A percentile compares a stretch with the other conserved stretches of the same genome.
phyloP scores from a whole-genome alignment of 257 asterid genomes.

The Leonotis leonurus region DNA sequence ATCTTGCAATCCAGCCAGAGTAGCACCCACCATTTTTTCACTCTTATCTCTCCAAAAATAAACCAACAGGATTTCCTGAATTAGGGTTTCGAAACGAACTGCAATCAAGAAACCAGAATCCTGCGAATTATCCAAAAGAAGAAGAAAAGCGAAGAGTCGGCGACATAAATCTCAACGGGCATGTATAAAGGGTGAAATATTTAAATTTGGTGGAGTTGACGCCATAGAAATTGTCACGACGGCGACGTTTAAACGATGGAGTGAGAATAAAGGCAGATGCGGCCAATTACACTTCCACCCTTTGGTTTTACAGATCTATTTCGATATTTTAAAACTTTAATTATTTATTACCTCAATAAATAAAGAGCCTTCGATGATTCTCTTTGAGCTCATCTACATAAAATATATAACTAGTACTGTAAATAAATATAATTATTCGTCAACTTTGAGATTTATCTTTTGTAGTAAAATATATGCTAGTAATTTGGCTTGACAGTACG shows the following conservation, averaged over 20 bases:
- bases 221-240: constrained; percentile 21
- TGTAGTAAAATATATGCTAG: too few relatives aligned
- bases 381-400: neutral
- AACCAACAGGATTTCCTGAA: constrained; percentile 15
- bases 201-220: constrained; percentile 22
- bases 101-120: constrained; percentile 5
- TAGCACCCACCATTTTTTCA: constrained; percentile 53
- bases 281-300: constrained; percentile 13
- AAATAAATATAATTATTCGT: too few relatives aligned
- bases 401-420: too few relatives aligned
- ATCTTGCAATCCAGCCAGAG: constrained; percentile 77
- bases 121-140: constrained; percentile 3
- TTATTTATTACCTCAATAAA: too few relatives aligned
- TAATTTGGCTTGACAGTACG: too few relatives aligned
- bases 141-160: neutral
- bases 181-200: constrained; percentile 12
- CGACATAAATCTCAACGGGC: constrained; percentile 10
- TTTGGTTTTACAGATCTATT: neutral
- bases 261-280: constrained; percentile 12
- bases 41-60: neutral
- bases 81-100: constrained; percentile 15
- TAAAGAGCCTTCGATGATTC: too few relatives aligned
- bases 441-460: too few relatives aligned
- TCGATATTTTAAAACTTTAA: too few relatives aligned
- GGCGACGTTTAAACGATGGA: constrained; percentile 57